phyloP scores from a whole-genome alignment of 139 green algal genomes.

The Spirogloea muscicola region DNA sequence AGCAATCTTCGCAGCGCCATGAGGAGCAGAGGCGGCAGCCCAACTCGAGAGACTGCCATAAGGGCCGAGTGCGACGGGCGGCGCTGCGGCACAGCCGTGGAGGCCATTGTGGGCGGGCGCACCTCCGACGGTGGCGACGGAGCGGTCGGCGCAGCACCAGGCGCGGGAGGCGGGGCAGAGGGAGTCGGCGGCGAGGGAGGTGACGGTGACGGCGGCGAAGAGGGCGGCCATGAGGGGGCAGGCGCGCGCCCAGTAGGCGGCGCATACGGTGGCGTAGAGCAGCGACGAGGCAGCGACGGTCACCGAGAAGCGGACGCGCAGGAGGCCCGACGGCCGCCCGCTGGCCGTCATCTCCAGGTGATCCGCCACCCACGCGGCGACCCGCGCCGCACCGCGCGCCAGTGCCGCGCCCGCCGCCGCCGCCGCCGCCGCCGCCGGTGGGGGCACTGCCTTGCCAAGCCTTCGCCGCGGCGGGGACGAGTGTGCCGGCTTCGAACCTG shows the following conservation, averaged over 20 bases:
- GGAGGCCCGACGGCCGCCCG: background rate
- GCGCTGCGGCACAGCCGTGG: too few relatives aligned
- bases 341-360: constrained; percentile 10
- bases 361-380: constrained; percentile 1
- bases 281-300: constrained; percentile 1
- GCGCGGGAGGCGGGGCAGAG: background rate
- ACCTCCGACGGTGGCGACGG: constrained; percentile 10
- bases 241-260: background rate
- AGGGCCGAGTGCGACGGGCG: too few relatives aligned
- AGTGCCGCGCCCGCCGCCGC: too few relatives aligned
- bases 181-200: constrained; percentile 1
- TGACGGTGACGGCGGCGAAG: constrained; percentile 11
- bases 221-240: constrained; percentile 5
- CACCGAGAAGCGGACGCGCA: constrained; percentile 1
- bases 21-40: background rate
- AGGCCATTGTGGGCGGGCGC: background rate
- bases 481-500: too few relatives aligned
- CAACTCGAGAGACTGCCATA: background rate
- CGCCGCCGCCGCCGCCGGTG: too few relatives aligned
- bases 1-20: too few relatives aligned
- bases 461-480: too few relatives aligned
- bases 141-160: constrained; percentile 9
- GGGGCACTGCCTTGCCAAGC: too few relatives aligned
- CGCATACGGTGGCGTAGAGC: background rate
- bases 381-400: too few relatives aligned